Evolutionary conservation across 768 basidiomycete species (phyloP).

Genomic region (Mycena haematopus): DNA sequence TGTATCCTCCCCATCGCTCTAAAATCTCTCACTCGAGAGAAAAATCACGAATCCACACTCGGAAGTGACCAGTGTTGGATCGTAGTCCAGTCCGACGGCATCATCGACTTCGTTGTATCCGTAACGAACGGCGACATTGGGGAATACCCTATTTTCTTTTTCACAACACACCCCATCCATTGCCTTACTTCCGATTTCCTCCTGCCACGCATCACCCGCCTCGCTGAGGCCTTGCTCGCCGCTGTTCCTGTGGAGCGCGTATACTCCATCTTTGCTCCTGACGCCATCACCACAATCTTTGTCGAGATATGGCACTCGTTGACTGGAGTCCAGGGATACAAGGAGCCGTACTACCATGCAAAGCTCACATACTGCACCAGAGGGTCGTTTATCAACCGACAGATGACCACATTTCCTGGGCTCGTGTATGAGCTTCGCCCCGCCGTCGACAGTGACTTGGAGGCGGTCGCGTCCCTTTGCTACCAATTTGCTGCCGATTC

Average conservation of each 20-base stretch:
- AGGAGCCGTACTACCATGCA: constrained; percentile 66
- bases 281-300: constrained; percentile 53
- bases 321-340: constrained; percentile 47
- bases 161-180: constrained; percentile 49
- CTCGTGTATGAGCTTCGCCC: constrained; percentile 47
- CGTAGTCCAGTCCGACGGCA: constrained; percentile 31
- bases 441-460: constrained; percentile 47
- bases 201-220: constrained; percentile 44
- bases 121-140: constrained; percentile 63
- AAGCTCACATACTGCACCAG: constrained; percentile 61
- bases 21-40: constrained; percentile 37
- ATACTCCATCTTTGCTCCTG: constrained; percentile 71
- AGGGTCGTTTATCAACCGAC: constrained; percentile 41
- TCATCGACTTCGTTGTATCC: constrained; percentile 63
- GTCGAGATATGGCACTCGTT: constrained; percentile 52
- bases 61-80: constrained; percentile 44
- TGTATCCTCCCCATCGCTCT: constrained; percentile 46
- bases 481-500: constrained; percentile 62
- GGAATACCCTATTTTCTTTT: constrained; percentile 72
- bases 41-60: constrained; percentile 11
- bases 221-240: constrained; percentile 48
- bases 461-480: constrained; percentile 54
- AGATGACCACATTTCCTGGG: constrained; percentile 30
- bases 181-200: constrained; percentile 46
- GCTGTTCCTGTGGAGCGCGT: constrained; percentile 49